Base-by-base conservation (phyloP, 345 rosid species). In the Hibiscus syriacus region DNA sequence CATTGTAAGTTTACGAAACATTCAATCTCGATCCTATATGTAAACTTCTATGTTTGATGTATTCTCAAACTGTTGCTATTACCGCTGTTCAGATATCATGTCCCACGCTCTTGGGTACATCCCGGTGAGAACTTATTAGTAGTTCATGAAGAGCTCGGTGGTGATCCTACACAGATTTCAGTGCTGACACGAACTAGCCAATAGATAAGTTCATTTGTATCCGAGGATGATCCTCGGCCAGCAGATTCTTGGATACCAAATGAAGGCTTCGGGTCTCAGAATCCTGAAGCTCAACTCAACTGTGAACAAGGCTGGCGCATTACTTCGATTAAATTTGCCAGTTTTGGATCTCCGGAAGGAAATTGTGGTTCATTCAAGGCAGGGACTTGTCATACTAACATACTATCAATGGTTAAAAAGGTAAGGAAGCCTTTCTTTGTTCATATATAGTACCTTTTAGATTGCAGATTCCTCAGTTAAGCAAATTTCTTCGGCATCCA, bases 231-330 rank as follows among this genome's bases (percentile, higher is more conserved):
- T 80, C 89, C 83, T 61, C 79, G 74, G 29, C 84, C 85, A 2
- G 80, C 64, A 22, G 80, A 87, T 60, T 74, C 81, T 14, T 85
- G 87, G 92, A 76, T 71, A 74, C 70, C 78, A 3, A 72, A 73
- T 72, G 8, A 46, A 23, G 80, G 68, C 20, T 70, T 74, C 65
- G 9, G 16, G 69, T 53, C 73, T 49, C 75, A 58, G 11, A 74
- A 22, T 50, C 86, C 87, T 13, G 72, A 79, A 76, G 81, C 81
- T 69, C 83, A 64, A 52, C 69, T 87, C 48, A 20, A 49, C 26
- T 87, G 92, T 68, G 87, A 85, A 54, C 64, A 48, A 68, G 87
- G 89, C 53, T 85, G 89, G 92, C 82, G 2, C 73, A 83, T 85
- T 70, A 50, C 78, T 62, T 67, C 80, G 0, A 64, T 87, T 58